Percentiles rank a stretch among this genome's conserved stretches.
Evolutionary conservation across 306 rosid genomes (phyloP).

Genomic region (Sicyos edulis): DNA sequence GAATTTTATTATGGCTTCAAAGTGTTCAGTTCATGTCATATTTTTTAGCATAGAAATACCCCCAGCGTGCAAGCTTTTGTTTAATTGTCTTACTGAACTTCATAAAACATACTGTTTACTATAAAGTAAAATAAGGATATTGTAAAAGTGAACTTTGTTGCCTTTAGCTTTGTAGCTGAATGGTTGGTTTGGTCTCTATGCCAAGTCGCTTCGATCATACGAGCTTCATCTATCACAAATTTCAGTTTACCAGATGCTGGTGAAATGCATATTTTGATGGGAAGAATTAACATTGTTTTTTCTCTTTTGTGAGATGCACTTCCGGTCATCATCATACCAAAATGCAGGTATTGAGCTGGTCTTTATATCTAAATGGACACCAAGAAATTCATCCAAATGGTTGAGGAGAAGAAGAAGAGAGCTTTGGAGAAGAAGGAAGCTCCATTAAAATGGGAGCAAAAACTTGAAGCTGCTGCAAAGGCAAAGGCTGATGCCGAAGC

Average conservation of each 20-base stretch:
- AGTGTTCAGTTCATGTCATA: not conserved
- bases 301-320: constrained; percentile 99
- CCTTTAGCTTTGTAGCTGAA: not conserved
- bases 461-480: constrained; percentile 76
- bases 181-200: no score
- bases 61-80: not conserved
- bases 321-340: constrained; percentile 75
- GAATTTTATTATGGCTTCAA: not conserved
- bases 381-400: constrained; percentile 76
- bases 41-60: not conserved
- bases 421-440: constrained; percentile 92
- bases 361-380: constrained; percentile 64
- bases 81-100: not conserved
- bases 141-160: not conserved
- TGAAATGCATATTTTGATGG: not conserved
- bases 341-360: constrained; percentile 77
- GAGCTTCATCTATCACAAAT: not conserved
- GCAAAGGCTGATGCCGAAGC: constrained; percentile 46
- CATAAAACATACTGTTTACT: not conserved
- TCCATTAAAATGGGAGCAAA: constrained; percentile 92
- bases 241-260: not conserved
- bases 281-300: constrained; percentile 78
- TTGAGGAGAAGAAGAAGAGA: constrained; percentile 87
- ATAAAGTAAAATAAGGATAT: not conserved
- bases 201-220: no score